Percentiles rank a stretch among this genome's conserved stretches.
These are phyloP conservation scores for Solanum chmielewskii DNA, from an alignment of 257 asterid genomes.

Conservation along the genomic window DNA sequence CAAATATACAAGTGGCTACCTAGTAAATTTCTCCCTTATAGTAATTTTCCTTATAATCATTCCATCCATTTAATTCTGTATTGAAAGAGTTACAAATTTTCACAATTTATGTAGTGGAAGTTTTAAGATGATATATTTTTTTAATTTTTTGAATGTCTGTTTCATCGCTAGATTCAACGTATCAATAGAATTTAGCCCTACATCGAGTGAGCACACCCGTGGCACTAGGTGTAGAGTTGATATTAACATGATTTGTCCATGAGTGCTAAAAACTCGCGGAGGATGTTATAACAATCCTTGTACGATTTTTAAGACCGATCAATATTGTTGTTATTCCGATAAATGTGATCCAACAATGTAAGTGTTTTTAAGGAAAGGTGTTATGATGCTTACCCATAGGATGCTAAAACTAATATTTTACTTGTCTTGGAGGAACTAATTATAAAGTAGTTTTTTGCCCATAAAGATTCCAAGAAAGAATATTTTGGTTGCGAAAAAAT, in stretches of 20 bases:
- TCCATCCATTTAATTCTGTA: not conserved
- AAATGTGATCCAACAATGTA: not conserved
- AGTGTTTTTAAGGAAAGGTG: not conserved
- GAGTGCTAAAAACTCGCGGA: not conserved
- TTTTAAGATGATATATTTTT: not conserved
- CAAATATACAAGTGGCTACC: not conserved
- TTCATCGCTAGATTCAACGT: no score
- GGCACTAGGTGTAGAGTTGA: not conserved
- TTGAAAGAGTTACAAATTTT: not conserved
- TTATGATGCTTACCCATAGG: constrained; percentile 7
- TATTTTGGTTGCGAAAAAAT: not conserved
- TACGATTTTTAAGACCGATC: not conserved
- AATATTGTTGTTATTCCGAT: constrained; percentile 4
- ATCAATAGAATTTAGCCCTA: no score
- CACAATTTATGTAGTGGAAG: not conserved
- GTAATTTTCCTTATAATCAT: not conserved
- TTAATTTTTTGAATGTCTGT: no score
- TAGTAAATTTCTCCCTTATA: not conserved
- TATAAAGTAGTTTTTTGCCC: not conserved
- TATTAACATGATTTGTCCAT: constrained; percentile 2
- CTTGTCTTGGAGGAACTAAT: not conserved
- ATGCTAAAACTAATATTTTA: not conserved
- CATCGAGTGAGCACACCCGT: not conserved
- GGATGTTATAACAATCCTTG: constrained; percentile 10
- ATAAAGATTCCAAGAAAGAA: not conserved